Evolutionary conservation across 306 rosid species (phyloP).

Genomic region (Datisca glomerata): DNA sequence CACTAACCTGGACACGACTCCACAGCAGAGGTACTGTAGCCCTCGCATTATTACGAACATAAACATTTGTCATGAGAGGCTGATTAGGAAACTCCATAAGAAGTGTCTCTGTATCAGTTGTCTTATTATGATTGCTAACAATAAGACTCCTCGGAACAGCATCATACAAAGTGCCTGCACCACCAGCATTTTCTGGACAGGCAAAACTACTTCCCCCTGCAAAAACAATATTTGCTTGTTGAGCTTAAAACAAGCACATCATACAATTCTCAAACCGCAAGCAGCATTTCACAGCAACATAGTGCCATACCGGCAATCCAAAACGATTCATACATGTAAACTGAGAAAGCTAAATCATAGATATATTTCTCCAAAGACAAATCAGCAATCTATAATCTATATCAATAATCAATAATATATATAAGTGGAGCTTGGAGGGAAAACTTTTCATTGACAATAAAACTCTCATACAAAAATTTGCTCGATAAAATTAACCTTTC

Average conservation of each 20-base stretch:
- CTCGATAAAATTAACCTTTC: too few relatives aligned
- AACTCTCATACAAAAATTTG: too few relatives aligned
- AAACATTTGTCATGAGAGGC: constrained; percentile 94
- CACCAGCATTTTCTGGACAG: constrained; percentile 91
- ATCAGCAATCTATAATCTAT: too few relatives aligned
- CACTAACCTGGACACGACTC: constrained; percentile 99
- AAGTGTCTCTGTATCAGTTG: constrained; percentile 90
- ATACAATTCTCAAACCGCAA: too few relatives aligned
- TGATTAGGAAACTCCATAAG: constrained; percentile 92
- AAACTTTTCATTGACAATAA: too few relatives aligned
- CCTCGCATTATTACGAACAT: constrained; percentile 83
- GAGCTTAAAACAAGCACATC: neutral
- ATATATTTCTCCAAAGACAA: too few relatives aligned
- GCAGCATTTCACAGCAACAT: too few relatives aligned
- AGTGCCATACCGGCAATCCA: too few relatives aligned
- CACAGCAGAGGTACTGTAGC: constrained; percentile 95
- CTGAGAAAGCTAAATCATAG: too few relatives aligned
- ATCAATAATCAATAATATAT: too few relatives aligned
- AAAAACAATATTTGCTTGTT: constrained; percentile 10
- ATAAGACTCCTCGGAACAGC: constrained; percentile 90
- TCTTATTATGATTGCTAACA: constrained; percentile 62
- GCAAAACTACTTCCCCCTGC: constrained; percentile 79
- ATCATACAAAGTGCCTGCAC: constrained; percentile 93
- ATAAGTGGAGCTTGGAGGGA: too few relatives aligned
- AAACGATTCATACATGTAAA: too few relatives aligned